A percentile compares a stretch with the other conserved stretches of the same genome.
Conservation (phyloP, 805 yeast species). For the Brettanomyces bruxellensis region DNA sequence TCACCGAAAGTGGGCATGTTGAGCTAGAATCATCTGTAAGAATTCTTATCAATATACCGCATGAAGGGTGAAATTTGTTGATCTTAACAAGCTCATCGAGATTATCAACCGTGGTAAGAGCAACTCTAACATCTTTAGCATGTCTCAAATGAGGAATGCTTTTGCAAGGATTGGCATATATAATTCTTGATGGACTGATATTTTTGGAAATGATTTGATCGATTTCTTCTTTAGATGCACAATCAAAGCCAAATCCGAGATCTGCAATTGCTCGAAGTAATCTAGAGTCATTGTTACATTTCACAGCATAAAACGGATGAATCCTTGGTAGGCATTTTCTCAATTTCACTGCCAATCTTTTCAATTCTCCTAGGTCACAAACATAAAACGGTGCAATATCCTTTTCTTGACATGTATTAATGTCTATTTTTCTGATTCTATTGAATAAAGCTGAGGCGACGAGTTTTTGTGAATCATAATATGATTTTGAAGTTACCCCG, state of each 20-base stretch:
- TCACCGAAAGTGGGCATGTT: constrained; percentile 76
- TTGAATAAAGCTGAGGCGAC: neutral
- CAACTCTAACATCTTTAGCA: constrained; percentile 49
- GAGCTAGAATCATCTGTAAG: constrained; percentile 86
- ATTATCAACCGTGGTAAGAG: constrained; percentile 84
- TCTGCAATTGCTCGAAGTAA: constrained; percentile 49
- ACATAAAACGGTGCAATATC: constrained; percentile 84
- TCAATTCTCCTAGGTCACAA: constrained; percentile 72
- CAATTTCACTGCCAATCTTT: constrained; percentile 61
- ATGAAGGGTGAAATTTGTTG: constrained; percentile 54
- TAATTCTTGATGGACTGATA: constrained; percentile 54
- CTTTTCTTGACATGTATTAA: neutral
- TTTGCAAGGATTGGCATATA: constrained; percentile 94
- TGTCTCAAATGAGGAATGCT: constrained; percentile 71
- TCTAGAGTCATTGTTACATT: constrained; percentile 71
- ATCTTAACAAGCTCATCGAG: constrained; percentile 75
- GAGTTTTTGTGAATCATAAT: no score
- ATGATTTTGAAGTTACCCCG: no score
- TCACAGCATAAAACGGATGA: constrained; percentile 88
- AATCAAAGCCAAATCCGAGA: constrained; percentile 76
- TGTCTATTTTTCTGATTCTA: neutral
- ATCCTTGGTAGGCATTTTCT: constrained; percentile 54
- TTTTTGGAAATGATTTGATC: constrained; percentile 55
- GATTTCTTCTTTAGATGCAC: constrained; percentile 87
- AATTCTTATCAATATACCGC: constrained; percentile 68